Evolutionary conservation across 306 rosid genomes (phyloP).

Genomic region (Parietaria judaica): DNA sequence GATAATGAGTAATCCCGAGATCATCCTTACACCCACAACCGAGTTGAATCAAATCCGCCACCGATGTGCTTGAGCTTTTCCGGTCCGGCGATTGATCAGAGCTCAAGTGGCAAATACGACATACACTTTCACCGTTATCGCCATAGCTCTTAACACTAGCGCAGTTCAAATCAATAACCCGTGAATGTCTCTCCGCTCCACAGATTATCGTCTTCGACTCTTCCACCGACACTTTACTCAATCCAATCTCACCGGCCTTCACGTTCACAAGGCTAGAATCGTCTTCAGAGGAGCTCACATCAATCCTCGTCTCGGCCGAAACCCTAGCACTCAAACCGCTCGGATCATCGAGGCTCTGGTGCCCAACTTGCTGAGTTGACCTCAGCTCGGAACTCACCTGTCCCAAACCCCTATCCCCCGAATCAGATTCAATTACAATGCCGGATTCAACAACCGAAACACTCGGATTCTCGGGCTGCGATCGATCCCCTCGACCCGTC

Average conservation of each 20-base stretch:
- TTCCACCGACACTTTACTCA: conserved; percentile 30
- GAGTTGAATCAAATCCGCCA: conserved; percentile 56
- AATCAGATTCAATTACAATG: conserved; percentile 19
- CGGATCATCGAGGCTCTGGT: conserved; percentile 31
- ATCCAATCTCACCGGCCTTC: conserved; percentile 33
- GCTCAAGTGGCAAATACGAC: conserved; percentile 85
- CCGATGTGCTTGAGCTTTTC: conserved; percentile 14
- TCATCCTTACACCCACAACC: conserved; percentile 91
- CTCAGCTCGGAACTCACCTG: conserved; percentile 23
- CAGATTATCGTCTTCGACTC: conserved; percentile 30
- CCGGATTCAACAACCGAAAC: conserved; percentile 27
- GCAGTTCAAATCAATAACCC: conserved; percentile 50
- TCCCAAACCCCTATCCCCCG: conserved; percentile 23
- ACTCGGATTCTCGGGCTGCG: conserved; percentile 24
- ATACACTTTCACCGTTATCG: conserved; percentile 55
- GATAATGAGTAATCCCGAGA: conserved; percentile 70
- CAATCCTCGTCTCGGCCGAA: conserved; percentile 40
- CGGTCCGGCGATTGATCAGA: conserved; percentile 52
- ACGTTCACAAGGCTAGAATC: conserved; percentile 29
- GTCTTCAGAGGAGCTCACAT: conserved; percentile 35
- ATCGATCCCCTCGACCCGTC: conserved; percentile 34
- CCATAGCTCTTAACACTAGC: conserved; percentile 30
- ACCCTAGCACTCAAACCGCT: conserved; percentile 28
- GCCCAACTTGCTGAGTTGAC: conserved; percentile 30
- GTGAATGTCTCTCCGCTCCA: conserved; percentile 38